Conservation (phyloP, 1,139 yeast species). For the Suzukiozyma palmioleophila region DNA sequence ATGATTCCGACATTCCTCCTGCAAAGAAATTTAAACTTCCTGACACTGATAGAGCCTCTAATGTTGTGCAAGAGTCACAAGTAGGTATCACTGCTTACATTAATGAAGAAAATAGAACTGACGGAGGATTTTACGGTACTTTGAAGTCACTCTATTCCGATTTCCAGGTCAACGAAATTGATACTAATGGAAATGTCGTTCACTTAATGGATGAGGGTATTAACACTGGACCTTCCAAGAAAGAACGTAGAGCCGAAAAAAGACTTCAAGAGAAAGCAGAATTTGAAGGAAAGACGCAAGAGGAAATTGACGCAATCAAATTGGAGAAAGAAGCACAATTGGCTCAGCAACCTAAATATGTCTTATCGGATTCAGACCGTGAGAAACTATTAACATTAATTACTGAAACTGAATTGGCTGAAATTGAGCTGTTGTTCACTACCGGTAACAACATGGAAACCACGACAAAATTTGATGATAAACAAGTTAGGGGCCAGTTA, state of each 20-base stretch:
- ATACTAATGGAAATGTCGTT: conserved; percentile 60
- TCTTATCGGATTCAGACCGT: conserved; percentile 43
- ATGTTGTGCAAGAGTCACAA: conserved; percentile 51
- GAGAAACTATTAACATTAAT: conserved; percentile 46
- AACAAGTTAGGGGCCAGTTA: conserved; percentile 65
- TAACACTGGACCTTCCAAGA: conserved; percentile 45
- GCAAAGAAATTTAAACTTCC: conserved; percentile 9
- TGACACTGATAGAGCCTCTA: conserved; percentile 2
- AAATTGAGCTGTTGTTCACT: conserved; percentile 51
- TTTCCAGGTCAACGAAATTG: conserved; percentile 88
- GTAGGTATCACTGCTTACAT: conserved; percentile 82
- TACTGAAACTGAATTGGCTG: conserved; percentile 55
- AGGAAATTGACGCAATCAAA: conserved; percentile 27
- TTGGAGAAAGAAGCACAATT: conserved; percentile 19
- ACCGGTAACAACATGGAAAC: conserved; percentile 63
- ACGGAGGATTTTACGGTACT: conserved; percentile 69
- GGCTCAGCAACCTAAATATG: conserved; percentile 29
- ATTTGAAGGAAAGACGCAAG: conserved; percentile 29
- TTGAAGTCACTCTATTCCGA: conserved; percentile 92
- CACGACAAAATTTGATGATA: conserved; percentile 55
- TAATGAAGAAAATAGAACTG: conserved; percentile 33
- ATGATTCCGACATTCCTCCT: conserved; percentile 2
- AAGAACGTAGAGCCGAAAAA: conserved; percentile 46
- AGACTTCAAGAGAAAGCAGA: conserved; percentile 36
- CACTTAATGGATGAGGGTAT: conserved; percentile 75